Evolutionary conservation across 2,329 filamentous ascomycete genomes (phyloP).

Genomic region (Coleophoma eucalyptorum): DNA sequence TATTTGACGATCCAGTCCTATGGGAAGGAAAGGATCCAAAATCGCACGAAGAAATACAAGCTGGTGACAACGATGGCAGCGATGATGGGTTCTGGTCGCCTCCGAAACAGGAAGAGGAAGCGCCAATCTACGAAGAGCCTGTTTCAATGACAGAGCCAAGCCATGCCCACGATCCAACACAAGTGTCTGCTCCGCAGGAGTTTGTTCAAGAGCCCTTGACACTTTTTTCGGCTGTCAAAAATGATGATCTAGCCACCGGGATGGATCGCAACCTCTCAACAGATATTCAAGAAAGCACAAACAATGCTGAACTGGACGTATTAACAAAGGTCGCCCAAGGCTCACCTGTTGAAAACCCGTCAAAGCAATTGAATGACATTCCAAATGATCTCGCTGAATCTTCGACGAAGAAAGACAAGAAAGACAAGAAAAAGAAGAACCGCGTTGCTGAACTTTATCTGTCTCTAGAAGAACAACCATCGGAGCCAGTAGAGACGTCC

Average conservation of each 20-base stretch:
- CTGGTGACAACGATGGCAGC: constrained; percentile 15
- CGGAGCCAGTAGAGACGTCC: constrained; percentile 1
- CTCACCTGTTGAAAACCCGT: no score
- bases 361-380: constrained; percentile 1
- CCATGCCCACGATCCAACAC: background rate
- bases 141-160: constrained; percentile 1
- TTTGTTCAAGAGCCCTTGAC: no score
- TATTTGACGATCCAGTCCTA: constrained; percentile 40
- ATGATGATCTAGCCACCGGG: no score
- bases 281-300: background rate
- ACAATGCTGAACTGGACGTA: background rate
- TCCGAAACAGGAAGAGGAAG: constrained; percentile 13
- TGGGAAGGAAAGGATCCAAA: constrained; percentile 39
- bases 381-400: constrained; percentile 6
- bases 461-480: background rate
- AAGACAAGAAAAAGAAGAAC: constrained; percentile 6
- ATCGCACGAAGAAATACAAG: constrained; percentile 19
- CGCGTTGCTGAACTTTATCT: background rate
- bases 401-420: constrained; percentile 12
- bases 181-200: no score
- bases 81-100: constrained; percentile 30
- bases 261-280: background rate
- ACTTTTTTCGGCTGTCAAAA: no score
- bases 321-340: background rate
- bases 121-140: constrained; percentile 3